Evolutionary conservation across 345 rosid species (phyloP).

Genomic region (Camelina hispida): DNA sequence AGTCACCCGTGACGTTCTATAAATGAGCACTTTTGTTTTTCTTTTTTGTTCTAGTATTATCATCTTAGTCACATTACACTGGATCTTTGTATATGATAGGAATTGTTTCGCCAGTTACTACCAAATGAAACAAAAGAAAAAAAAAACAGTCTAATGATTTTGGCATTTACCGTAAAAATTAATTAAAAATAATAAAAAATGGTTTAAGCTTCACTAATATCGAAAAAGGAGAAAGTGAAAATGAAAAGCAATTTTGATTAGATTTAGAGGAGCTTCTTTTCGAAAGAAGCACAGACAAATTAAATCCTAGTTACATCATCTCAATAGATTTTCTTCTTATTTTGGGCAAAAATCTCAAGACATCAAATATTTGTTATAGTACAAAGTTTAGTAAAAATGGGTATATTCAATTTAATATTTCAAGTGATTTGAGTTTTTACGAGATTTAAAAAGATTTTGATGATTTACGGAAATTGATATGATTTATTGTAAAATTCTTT

Average conservation of each 20-base stretch:
- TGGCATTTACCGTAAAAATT: conserved; percentile 13
- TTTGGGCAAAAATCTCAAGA: background rate
- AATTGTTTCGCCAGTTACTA: background rate
- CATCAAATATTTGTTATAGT: background rate
- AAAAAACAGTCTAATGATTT: background rate
- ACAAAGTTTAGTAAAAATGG: too few relatives aligned
- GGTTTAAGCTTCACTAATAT: conserved; percentile 24
- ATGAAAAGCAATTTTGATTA: conserved; percentile 40
- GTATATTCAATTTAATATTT: too few relatives aligned
- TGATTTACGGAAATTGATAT: too few relatives aligned
- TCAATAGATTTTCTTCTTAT: background rate
- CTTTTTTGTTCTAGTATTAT: too few relatives aligned
- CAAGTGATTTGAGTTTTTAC: too few relatives aligned
- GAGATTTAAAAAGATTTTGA: too few relatives aligned
- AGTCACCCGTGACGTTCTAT: conserved; percentile 29
- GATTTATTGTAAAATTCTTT: too few relatives aligned
- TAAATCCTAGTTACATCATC: background rate
- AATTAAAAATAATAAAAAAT: background rate
- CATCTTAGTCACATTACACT: too few relatives aligned
- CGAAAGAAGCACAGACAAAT: background rate
- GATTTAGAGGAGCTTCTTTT: conserved; percentile 11
- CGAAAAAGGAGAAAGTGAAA: conserved; percentile 41
- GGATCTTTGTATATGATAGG: background rate
- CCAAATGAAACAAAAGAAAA: background rate
- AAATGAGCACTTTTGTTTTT: background rate